phyloP scores from a whole-genome alignment of 2,329 filamentous ascomycete genomes.

The Botrytis medusae region DNA sequence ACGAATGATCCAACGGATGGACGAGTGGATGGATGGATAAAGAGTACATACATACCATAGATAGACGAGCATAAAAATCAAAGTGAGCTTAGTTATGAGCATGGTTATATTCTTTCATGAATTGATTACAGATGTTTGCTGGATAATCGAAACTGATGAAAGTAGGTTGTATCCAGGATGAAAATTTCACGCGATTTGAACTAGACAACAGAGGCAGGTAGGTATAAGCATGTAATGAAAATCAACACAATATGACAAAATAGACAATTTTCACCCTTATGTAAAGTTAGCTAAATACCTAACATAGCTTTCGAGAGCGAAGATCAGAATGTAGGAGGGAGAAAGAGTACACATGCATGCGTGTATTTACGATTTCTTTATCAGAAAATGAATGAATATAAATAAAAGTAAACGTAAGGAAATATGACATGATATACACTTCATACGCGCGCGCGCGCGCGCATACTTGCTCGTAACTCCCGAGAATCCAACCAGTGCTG shows the following conservation, averaged over 20 bases:
- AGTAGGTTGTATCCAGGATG: background rate
- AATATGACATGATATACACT: background rate
- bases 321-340: background rate
- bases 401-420: background rate
- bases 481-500: too few species aligned
- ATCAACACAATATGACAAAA: background rate
- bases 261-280: rapidly evolving
- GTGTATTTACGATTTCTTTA: too few species aligned
- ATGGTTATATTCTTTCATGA: background rate
- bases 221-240: background rate
- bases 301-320: background rate
- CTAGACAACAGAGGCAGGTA: background rate
- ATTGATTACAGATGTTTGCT: background rate
- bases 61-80: background rate
- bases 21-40: background rate
- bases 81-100: background rate
- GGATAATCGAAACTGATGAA: background rate
- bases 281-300: background rate
- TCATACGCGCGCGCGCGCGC: background rate
- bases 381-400: background rate
- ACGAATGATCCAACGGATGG: background rate
- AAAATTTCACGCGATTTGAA: background rate
- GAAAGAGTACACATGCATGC: background rate
- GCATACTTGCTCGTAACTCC: too few species aligned
- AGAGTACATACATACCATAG: background rate